Evolutionary conservation across 768 basidiomycete species (phyloP).

Genomic region (Lactarius tabidus): DNA sequence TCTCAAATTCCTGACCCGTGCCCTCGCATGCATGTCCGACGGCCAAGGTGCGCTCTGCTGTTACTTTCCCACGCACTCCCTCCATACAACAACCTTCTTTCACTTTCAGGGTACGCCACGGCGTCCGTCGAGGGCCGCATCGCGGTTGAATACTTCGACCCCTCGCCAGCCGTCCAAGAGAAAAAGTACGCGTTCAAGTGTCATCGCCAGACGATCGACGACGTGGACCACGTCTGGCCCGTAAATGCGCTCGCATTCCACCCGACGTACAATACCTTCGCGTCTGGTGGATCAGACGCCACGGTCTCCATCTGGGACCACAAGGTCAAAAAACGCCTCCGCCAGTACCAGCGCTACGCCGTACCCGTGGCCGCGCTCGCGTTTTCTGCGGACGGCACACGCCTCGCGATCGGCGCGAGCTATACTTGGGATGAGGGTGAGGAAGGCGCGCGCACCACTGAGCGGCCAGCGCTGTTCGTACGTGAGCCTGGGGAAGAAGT

Average conservation of each 20-base stretch:
- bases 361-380: slow-evolving; percentile 73
- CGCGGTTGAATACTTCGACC: slow-evolving; percentile 95
- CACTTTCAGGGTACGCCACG: slow-evolving; percentile 74
- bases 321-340: slow-evolving; percentile 89
- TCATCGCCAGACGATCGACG: slow-evolving; percentile 85
- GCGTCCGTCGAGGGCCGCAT: slow-evolving; percentile 95
- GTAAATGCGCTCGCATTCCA: slow-evolving; percentile 96
- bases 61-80: slow-evolving; percentile 3
- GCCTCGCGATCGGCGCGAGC: slow-evolving; percentile 77
- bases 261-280: slow-evolving; percentile 91
- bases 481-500: slow-evolving; percentile 71
- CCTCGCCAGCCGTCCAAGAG: slow-evolving; percentile 71
- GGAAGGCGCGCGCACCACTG: slow-evolving; percentile 59
- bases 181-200: slow-evolving; percentile 96
- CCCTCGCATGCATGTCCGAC: slow-evolving; percentile 87
- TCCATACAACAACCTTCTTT: background rate
- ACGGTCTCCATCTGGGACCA: slow-evolving; percentile 98
- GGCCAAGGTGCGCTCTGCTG: slow-evolving; percentile 61
- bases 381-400: slow-evolving; percentile 80
- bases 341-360: slow-evolving; percentile 81
- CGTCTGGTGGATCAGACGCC: slow-evolving; percentile 91
- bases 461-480: slow-evolving; percentile 57
- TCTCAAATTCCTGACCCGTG: slow-evolving; percentile 91
- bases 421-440: slow-evolving; percentile 92
- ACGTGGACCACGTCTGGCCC: slow-evolving; percentile 94